Percentiles rank a stretch among this genome's conserved stretches.
These are phyloP conservation scores for Claviceps quebecensis DNA, from an alignment of 2,329 filamentous ascomycete species.

Conservation along the genomic window DNA sequence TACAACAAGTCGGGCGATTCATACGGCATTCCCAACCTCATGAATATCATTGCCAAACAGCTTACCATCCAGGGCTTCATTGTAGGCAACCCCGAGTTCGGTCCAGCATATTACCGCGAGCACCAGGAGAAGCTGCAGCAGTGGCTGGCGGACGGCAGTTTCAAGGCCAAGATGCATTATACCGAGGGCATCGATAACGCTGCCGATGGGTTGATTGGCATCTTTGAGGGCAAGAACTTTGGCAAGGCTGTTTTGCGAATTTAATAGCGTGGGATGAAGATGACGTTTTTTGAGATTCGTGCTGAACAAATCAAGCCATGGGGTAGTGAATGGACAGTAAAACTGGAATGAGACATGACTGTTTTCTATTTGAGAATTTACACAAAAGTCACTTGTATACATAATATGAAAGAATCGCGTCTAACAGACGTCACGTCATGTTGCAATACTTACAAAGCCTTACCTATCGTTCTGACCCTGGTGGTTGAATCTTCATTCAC, in stretches of 20 bases:
- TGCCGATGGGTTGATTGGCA: slow-evolving; percentile 56
- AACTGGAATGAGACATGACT: not conserved
- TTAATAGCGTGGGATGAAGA: not conserved
- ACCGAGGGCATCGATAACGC: slow-evolving; percentile 72
- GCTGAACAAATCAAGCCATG: too few species aligned
- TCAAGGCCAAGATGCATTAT: slow-evolving; percentile 55
- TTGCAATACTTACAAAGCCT: too few species aligned
- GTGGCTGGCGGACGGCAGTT: slow-evolving; percentile 62
- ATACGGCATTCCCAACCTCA: slow-evolving; percentile 50
- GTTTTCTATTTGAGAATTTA: not conserved
- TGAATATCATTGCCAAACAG: slow-evolving; percentile 51
- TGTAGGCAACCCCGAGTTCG: slow-evolving; percentile 50
- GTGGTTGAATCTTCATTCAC: too few species aligned
- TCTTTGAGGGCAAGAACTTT: slow-evolving; percentile 69
- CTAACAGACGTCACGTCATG: too few species aligned
- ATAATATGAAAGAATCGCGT: too few species aligned
- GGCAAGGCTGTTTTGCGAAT: slow-evolving; percentile 59
- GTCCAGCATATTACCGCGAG: slow-evolving; percentile 50
- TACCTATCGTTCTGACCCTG: too few species aligned
- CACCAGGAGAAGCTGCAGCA: slow-evolving; percentile 63
- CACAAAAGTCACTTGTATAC: too few species aligned
- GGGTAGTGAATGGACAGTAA: too few species aligned
- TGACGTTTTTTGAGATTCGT: not conserved
- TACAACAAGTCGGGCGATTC: slow-evolving; percentile 51
- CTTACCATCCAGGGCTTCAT: slow-evolving; percentile 66